Evolutionary conservation across 2,329 filamentous ascomycete genomes (phyloP), one percentile per base, ranked within the genome.

Genomic region (Verticillium longisporum): DNA sequence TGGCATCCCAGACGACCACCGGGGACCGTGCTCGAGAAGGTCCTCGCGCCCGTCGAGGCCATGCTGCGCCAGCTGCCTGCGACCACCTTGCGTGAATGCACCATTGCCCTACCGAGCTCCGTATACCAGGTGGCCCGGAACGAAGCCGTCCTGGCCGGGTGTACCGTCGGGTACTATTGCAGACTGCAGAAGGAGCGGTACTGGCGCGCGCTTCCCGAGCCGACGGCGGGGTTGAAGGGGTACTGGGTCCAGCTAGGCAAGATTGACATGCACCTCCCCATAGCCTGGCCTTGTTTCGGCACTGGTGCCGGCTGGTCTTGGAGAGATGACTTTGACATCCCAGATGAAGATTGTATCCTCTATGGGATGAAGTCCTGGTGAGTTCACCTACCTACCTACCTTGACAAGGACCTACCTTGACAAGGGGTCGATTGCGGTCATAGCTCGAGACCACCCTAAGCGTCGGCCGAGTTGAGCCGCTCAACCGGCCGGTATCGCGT

Each of bases 171-270:
- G 37, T 64, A 67, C 33, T 64, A 60, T 9, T 32, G 56, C 34
- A 59, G 61, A 1, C 60, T 60, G 4, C 61, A 64, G 11, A 37
- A 58, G 9, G 69, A 71, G 36, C 57, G 68, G 26, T 62, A 66
- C 56, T 71, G 67, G 68, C 60, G 67, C 18, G 60, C 60, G 13
- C 36, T 70, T 26, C 18, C 55, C 1, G 61, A 53, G 21, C 15
- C 55, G 55, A 61, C 61, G 9, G 10, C 33, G 18, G 61, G 63
- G 4, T 59, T 64, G 13, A 56, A 53, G 1, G 69, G 69, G 4
- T 71, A 71, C 34, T 71, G 69, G 68, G 58, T 71, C 6, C 66
- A 64, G 9, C n/a, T 70, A 13, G 69, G 69, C 1, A 62, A 68
- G 15, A 65, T 60, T 13, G 65, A 70, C 34, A 59, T 64, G 61